Base-by-base conservation (phyloP, 1,284 basidiomycete species). In the Waitea zeae region DNA sequence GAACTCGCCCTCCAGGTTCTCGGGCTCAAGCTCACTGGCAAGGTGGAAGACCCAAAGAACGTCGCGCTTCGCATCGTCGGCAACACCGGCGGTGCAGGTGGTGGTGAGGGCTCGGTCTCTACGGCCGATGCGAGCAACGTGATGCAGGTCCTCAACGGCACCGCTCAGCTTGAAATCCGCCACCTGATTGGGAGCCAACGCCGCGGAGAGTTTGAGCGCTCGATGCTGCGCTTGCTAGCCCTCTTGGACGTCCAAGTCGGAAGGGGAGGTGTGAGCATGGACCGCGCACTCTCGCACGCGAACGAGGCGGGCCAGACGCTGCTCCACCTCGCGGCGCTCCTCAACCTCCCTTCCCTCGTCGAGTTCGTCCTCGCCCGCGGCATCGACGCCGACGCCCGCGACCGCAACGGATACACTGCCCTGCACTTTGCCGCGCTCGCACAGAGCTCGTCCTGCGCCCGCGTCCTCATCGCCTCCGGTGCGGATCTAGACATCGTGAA, bases 1-100 rank as follows among this genome's bases (percentile, higher is more conserved):
- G 90, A 95, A 52, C 68, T 95, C 37, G 90, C 90, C 33, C 61
- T 96, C 5, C 88, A 93, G 50, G 88, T 95, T 6, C 88, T 96
- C 17, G 90, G 90, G 2, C 59, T 95, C 42, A 90, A 93, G 61
- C 92, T 95, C 86, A 95, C 88, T 0, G 90, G 90, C 26, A 84
- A 88, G 49, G 78, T 93, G 36, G 86, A 93, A 46, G 84, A 90
- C 38, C 86, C 89, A 3, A 79, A 84, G 52, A 84, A 89, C 42
- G 81, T 93, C 29, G 90, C 90, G 14, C 74, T 83, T 69, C 69
- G 80, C 30, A 86, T 84, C 42, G 77, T 86, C 28, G 71, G 75
- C 24, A 72, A 63, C 37, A 58, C 70, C 12, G 67, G 64, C 24
- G n/a, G n/a, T n/a, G n/a, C n/a, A n/a, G n/a, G n/a, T n/a, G n/a